Conservation (phyloP, 148 eudicot species). For the Arctostaphylos glauca region DNA sequence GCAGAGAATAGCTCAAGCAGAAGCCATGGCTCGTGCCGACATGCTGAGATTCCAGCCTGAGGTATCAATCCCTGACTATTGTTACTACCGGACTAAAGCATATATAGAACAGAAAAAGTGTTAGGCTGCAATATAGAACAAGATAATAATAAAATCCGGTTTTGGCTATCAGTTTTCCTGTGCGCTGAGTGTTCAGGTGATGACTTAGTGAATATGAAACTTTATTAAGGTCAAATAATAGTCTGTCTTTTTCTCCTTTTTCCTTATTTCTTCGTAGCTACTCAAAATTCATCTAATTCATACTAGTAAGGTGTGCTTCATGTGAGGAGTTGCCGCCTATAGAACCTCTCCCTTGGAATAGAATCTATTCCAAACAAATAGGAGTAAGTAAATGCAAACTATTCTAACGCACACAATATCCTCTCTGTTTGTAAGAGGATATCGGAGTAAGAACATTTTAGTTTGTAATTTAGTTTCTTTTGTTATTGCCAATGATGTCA, state of each 20-base stretch:
- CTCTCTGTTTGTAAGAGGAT: background rate
- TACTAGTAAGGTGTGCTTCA: background rate
- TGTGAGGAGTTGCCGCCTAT: background rate
- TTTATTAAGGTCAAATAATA: background rate
- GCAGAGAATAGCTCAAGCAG: constrained; percentile 99
- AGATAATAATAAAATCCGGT: background rate
- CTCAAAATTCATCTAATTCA: background rate
- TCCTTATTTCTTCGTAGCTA: background rate
- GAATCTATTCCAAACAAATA: background rate
- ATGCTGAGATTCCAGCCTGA: constrained; percentile 99
- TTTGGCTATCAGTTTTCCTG: background rate
- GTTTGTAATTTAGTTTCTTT: background rate
- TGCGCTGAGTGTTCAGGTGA: background rate
- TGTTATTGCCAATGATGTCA: too few relatives aligned
- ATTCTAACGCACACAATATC: background rate
- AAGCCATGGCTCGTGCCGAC: constrained; percentile 99
- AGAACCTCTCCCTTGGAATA: background rate
- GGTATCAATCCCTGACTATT: constrained; percentile 38
- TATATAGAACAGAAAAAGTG: background rate
- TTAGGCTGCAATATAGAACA: background rate
- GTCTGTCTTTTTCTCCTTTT: background rate
- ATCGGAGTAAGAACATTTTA: background rate
- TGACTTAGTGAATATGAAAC: background rate
- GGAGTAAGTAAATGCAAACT: background rate
- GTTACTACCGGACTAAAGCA: background rate